phyloP scores from a whole-genome alignment of 352 stramenopile genomes.

The Sclerospora graminicola region DNA sequence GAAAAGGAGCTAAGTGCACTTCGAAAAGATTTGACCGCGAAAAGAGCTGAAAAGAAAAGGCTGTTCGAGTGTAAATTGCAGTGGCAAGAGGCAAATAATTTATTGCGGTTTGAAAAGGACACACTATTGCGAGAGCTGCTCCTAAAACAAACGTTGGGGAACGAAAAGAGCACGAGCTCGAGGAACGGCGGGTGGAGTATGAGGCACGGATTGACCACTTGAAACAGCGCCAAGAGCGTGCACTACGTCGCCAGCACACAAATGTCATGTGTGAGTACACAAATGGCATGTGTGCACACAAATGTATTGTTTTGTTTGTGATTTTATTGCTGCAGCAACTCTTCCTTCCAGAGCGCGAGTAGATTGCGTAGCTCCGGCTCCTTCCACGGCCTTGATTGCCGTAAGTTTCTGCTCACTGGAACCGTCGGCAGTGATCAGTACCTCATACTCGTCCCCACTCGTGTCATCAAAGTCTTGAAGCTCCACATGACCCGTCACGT shows the following conservation, averaged over 20 bases:
- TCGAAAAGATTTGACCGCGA: too few relatives aligned
- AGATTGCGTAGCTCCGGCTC: slow-evolving; percentile 57
- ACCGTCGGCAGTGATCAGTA: slow-evolving; percentile 41
- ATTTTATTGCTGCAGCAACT: slow-evolving; percentile 68
- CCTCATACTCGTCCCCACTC: slow-evolving; percentile 74
- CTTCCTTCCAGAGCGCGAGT: slow-evolving; percentile 60
- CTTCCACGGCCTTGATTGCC: slow-evolving; percentile 49
- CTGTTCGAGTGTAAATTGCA: too few relatives aligned
- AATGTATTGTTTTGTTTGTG: slow-evolving; percentile 20
- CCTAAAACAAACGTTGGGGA: too few relatives aligned
- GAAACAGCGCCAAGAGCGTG: too few relatives aligned
- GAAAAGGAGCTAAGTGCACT: too few relatives aligned
- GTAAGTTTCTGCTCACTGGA: slow-evolving; percentile 35
- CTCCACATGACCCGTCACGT: too few relatives aligned
- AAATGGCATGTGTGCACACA: slow-evolving; percentile 6
- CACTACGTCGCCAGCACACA: neutral
- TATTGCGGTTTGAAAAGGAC: too few relatives aligned
- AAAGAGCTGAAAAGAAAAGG: too few relatives aligned
- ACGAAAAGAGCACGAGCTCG: too few relatives aligned
- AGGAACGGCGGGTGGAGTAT: slow-evolving; percentile 31
- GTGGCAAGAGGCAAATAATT: too few relatives aligned
- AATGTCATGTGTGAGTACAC: neutral
- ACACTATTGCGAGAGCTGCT: too few relatives aligned
- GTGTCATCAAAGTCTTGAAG: too few relatives aligned
- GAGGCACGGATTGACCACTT: slow-evolving; percentile 42